phyloP scores from a whole-genome alignment of 192 early-diverging fungal genomes.

The Backusella tuberculispora region DNA sequence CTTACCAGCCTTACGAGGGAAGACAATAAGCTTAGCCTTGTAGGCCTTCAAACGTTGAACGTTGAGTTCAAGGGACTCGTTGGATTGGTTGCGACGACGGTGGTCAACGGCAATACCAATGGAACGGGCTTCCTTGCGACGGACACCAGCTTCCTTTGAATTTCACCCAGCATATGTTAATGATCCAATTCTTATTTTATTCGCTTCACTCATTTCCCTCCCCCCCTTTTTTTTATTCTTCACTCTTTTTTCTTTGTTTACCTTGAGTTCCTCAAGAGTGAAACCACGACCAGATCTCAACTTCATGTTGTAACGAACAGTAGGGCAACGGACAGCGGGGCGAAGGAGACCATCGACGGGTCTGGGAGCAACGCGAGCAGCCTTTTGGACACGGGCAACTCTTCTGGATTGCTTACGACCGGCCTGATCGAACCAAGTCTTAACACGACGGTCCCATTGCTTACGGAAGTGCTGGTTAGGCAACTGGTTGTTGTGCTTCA shows the following conservation, averaged over 20 bases:
- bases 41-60: slow-evolving; percentile 95
- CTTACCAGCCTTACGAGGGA: slow-evolving; percentile 94
- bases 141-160: slow-evolving; percentile 83
- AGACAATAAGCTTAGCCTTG: slow-evolving; percentile 94
- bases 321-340: slow-evolving; percentile 96
- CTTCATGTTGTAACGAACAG: slow-evolving; percentile 98
- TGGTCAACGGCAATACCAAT: slow-evolving; percentile 98
- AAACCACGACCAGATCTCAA: slow-evolving; percentile 96
- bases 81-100: slow-evolving; percentile 95
- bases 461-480: slow-evolving; percentile 98
- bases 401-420: slow-evolving; percentile 94
- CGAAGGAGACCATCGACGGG: slow-evolving; percentile 96
- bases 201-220: neutral
- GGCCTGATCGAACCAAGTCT: slow-evolving; percentile 99
- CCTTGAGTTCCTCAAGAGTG: slow-evolving; percentile 98
- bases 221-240: neutral
- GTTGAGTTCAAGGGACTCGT: slow-evolving; percentile 92
- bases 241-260: slow-evolving; percentile 33
- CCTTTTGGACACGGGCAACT: slow-evolving; percentile 90
- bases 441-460: slow-evolving; percentile 96
- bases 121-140: slow-evolving; percentile 90
- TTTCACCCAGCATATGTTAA: neutral
- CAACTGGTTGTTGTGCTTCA: slow-evolving; percentile 96
- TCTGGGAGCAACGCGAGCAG: slow-evolving; percentile 92
- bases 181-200: too few relatives aligned